Conservation (phyloP, 208 protist genomes). For the Tetramitus jugosus region DNA sequence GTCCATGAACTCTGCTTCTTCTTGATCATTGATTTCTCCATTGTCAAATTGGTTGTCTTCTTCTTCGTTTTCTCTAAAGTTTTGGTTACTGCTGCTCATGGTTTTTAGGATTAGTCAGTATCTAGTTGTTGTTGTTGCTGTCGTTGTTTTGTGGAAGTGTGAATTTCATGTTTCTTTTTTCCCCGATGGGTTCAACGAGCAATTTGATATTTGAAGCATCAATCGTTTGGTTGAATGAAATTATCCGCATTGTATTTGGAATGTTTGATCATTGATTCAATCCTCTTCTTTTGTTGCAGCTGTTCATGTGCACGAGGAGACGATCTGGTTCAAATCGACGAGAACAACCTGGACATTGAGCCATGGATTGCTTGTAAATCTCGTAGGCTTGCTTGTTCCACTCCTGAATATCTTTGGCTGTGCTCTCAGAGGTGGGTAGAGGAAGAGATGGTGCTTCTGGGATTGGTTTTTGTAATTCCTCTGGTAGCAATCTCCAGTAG, state of each 20-base stretch:
- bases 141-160: no score
- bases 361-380: not conserved
- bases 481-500: slow-evolving; percentile 28
- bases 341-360: slow-evolving; percentile 42
- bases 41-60: not conserved
- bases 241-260: no score
- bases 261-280: no score
- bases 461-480: not conserved
- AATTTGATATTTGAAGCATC: no score
- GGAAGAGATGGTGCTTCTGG: slow-evolving; percentile 1
- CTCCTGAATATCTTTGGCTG: not conserved
- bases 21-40: not conserved
- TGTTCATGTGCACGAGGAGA: slow-evolving; percentile 67
- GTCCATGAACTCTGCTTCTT: not conserved
- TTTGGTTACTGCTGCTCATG: no score
- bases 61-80: not conserved
- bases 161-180: no score
- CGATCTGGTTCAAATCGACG: slow-evolving; percentile 76
- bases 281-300: slow-evolving; percentile 61
- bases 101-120: no score
- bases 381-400: not conserved
- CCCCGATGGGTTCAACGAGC: no score
- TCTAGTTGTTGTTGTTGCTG: no score
- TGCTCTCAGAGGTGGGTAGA: not conserved
- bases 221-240: no score